These are phyloP conservation scores for Monosporascus sp. DNA, from an alignment of 2,329 filamentous ascomycete genomes.

Conservation along the genomic window DNA sequence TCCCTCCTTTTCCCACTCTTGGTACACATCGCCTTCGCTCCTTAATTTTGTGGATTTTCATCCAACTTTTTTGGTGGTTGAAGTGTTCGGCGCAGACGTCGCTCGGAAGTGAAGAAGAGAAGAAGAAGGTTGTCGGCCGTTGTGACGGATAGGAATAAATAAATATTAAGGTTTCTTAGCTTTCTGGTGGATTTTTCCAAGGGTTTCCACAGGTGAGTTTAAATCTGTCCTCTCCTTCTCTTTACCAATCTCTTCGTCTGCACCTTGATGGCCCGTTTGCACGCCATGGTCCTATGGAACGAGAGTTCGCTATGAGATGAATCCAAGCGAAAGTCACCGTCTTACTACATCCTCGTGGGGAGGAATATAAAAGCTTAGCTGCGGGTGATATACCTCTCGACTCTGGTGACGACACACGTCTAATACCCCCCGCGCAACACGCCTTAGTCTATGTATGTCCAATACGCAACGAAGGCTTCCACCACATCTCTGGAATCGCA, in stretches of 20 bases:
- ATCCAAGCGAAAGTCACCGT: not conserved
- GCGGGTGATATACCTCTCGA: not conserved
- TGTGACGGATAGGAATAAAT: slow-evolving; percentile 5
- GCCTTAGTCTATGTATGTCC: too few species aligned
- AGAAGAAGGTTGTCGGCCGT: slow-evolving; percentile 12
- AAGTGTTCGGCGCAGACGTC: slow-evolving; percentile 21
- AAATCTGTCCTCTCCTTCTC: not conserved
- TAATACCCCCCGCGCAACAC: too few species aligned
- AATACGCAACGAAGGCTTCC: too few species aligned
- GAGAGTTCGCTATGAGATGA: not conserved
- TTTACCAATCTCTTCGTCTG: not conserved
- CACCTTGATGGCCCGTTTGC: not conserved
- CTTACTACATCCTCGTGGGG: too few species aligned
- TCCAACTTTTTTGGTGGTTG: slow-evolving; percentile 17
- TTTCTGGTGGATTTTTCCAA: slow-evolving; percentile 5
- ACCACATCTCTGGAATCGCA: too few species aligned
- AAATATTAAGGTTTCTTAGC: slow-evolving; percentile 2
- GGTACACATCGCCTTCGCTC: not conserved
- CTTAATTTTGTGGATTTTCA: slow-evolving; percentile 1
- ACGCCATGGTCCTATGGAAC: not conserved
- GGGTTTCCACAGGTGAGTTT: slow-evolving; percentile 11
- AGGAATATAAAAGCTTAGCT: too few species aligned
- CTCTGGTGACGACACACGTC: too few species aligned
- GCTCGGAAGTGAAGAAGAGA: slow-evolving; percentile 16
- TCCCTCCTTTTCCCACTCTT: slow-evolving; percentile 7